These are phyloP conservation scores for Picea mariana DNA, from an alignment of 83 land plant genomes.

Conservation along the genomic window DNA sequence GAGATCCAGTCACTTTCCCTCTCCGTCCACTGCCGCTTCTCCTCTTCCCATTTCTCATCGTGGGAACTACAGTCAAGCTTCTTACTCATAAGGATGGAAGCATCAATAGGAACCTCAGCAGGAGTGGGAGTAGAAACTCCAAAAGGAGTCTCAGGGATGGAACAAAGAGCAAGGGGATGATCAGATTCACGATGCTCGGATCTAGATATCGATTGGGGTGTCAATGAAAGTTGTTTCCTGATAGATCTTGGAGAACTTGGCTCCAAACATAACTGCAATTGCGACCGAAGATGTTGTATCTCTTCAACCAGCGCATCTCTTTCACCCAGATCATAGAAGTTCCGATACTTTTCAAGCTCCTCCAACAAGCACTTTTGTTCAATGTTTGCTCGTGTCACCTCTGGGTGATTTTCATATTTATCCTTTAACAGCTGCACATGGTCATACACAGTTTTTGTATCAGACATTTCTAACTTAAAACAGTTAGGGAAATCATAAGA, in stretches of 20 bases:
- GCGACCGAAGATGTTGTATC: constrained; percentile 62
- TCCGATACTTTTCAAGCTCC: constrained; percentile 62
- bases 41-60: constrained; percentile 53
- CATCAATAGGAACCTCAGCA: constrained; percentile 1
- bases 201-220: constrained; percentile 4
- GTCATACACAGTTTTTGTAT: not conserved
- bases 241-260: constrained; percentile 30
- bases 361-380: constrained; percentile 68
- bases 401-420: constrained; percentile 86
- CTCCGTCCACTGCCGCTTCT: constrained; percentile 69
- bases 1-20: constrained; percentile 81
- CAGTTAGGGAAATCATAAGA: not conserved
- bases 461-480: not conserved
- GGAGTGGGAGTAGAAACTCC: constrained; percentile 21
- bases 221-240: constrained; percentile 32
- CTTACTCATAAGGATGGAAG: not conserved
- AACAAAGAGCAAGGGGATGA: constrained; percentile 24
- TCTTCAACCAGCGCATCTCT: constrained; percentile 77
- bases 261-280: constrained; percentile 59
- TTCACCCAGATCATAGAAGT: constrained; percentile 78
- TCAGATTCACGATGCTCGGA: constrained; percentile 22
- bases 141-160: constrained; percentile 27
- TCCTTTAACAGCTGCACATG: constrained; percentile 69
- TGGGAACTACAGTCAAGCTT: constrained; percentile 4
- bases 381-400: constrained; percentile 55